Percentiles rank a stretch among this genome's conserved stretches.
Evolutionary conservation across 1,139 yeast genomes (phyloP).

Genomic region (Groenewaldozyma auringiensis): DNA sequence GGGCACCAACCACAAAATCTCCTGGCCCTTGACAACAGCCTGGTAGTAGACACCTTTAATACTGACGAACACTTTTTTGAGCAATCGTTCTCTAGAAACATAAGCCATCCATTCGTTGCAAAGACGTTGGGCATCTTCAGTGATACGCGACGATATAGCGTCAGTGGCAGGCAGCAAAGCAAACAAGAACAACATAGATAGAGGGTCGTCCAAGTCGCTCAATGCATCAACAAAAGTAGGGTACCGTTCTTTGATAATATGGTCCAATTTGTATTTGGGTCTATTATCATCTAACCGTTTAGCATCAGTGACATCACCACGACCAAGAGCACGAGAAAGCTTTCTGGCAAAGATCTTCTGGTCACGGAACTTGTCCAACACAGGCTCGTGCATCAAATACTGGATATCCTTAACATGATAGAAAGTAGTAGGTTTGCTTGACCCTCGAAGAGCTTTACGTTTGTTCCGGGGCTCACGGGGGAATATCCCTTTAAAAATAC

Average conservation of each 20-base stretch:
- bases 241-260: slow-evolving; percentile 87
- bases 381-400: slow-evolving; percentile 92
- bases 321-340: slow-evolving; percentile 80
- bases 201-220: slow-evolving; percentile 90
- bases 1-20: slow-evolving; percentile 92
- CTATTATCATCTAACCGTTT: slow-evolving; percentile 73
- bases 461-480: slow-evolving; percentile 96
- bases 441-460: slow-evolving; percentile 95
- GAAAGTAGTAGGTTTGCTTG: slow-evolving; percentile 92
- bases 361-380: slow-evolving; percentile 83
- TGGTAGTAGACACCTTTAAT: slow-evolving; percentile 97
- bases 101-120: slow-evolving; percentile 95
- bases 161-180: slow-evolving; percentile 94
- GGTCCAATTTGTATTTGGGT: slow-evolving; percentile 81
- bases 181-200: slow-evolving; percentile 88
- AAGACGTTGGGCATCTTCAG: slow-evolving; percentile 76
- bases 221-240: slow-evolving; percentile 90
- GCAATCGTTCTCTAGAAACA: slow-evolving; percentile 73
- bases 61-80: slow-evolving; percentile 88
- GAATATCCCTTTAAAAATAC: slow-evolving; percentile 85
- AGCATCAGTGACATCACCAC: slow-evolving; percentile 87
- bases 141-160: slow-evolving; percentile 67
- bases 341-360: slow-evolving; percentile 92
- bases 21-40: slow-evolving; percentile 85
- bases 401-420: slow-evolving; percentile 92